Evolutionary conservation across 176 grass and related monocot species (phyloP).

Genomic region (Oryza glumipatula): DNA sequence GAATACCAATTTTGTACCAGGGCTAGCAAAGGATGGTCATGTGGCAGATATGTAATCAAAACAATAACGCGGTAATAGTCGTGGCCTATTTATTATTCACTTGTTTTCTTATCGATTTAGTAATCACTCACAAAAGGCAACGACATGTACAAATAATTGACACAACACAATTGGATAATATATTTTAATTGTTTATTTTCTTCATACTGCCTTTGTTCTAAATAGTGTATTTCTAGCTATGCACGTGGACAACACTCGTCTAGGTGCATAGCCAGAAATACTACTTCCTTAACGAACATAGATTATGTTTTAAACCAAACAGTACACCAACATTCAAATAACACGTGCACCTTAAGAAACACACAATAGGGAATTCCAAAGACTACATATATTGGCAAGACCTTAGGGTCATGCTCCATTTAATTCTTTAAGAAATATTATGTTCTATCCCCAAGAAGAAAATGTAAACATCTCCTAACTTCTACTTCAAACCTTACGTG

Average conservation of each 20-base stretch:
- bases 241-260: too few species aligned
- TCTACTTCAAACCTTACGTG: not conserved
- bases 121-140: not conserved
- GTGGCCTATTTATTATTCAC: not conserved
- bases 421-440: not conserved
- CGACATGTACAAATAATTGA: not conserved
- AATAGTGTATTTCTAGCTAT: too few species aligned
- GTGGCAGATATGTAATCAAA: not conserved
- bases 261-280: too few species aligned
- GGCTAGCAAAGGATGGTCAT: not conserved
- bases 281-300: too few species aligned
- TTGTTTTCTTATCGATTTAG: not conserved
- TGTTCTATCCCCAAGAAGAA: not conserved
- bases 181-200: not conserved
- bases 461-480: not conserved
- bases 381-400: not conserved
- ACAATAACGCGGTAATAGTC: rapidly evolving
- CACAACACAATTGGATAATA: not conserved
- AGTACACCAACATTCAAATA: not conserved
- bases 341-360: not conserved
- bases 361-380: not conserved
- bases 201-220: not conserved
- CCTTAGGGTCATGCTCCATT: not conserved
- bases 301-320: not conserved
- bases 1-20: not conserved